phyloP scores from a whole-genome alignment of 768 basidiomycete genomes.

The Russula griseocarnosa region DNA sequence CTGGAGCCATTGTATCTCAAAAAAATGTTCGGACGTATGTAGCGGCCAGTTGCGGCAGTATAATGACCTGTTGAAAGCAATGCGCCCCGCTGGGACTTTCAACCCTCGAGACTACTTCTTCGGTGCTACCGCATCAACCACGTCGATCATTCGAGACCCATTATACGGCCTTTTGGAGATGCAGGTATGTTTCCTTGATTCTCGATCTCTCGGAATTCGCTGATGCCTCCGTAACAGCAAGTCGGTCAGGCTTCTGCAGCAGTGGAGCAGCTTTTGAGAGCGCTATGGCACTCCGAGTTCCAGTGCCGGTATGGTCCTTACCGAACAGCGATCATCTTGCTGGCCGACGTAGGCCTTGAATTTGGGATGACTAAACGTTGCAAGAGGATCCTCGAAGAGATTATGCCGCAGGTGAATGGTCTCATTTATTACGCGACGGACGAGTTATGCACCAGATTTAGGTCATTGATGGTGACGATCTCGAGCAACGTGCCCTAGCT shows the following conservation, averaged over 20 bases:
- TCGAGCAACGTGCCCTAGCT: constrained; percentile 72
- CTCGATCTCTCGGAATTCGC: background rate
- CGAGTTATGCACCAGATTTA: constrained; percentile 31
- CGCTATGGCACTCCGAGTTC: constrained; percentile 79
- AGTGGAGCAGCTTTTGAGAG: constrained; percentile 63
- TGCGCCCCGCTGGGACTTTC: constrained; percentile 53
- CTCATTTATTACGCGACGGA: background rate
- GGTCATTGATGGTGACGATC: constrained; percentile 67
- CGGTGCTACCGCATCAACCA: constrained; percentile 35
- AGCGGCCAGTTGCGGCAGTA: constrained; percentile 66
- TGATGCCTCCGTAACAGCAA: constrained; percentile 41
- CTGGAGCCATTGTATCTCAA: constrained; percentile 5
- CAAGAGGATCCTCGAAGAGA: constrained; percentile 63
- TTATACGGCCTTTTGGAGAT: constrained; percentile 43
- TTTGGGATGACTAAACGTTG: constrained; percentile 70
- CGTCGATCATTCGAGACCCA: constrained; percentile 41
- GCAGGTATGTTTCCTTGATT: constrained; percentile 34
- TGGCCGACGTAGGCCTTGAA: constrained; percentile 76
- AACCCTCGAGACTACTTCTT: constrained; percentile 56
- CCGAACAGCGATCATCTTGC: constrained; percentile 61
- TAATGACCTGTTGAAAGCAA: constrained; percentile 59
- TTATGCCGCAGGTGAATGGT: constrained; percentile 69
- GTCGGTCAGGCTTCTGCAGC: constrained; percentile 57
- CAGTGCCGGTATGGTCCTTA: constrained; percentile 64
- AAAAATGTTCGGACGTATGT: constrained; percentile 5